Evolutionary conservation across 2,329 filamentous ascomycete genomes (phyloP).

Genomic region (Xylariaceae sp.): DNA sequence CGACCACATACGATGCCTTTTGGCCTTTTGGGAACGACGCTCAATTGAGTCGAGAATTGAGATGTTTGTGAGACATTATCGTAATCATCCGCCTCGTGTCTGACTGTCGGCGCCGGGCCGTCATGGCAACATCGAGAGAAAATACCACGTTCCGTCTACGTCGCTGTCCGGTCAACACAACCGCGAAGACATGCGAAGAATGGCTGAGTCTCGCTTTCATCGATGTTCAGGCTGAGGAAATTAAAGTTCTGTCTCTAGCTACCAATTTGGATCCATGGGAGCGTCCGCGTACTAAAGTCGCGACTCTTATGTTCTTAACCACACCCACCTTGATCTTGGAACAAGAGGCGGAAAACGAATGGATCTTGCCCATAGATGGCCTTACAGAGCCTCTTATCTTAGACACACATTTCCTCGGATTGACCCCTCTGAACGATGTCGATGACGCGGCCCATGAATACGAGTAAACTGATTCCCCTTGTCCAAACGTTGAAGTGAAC

Average conservation of each 20-base stretch:
- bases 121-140: too few species aligned
- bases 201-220: too few species aligned
- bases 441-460: conserved; percentile 11
- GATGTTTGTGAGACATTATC: too few species aligned
- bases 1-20: too few species aligned
- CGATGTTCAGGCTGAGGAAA: conserved; percentile 10
- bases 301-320: conserved; percentile 19
- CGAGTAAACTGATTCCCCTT: conserved; percentile 15
- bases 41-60: too few species aligned
- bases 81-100: too few species aligned
- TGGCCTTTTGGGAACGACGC: too few species aligned
- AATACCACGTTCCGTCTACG: too few species aligned
- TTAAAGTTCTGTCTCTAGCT: conserved; percentile 20
- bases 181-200: too few species aligned
- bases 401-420: conserved; percentile 23
- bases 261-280: conserved; percentile 8
- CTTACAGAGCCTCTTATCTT: conserved; percentile 12
- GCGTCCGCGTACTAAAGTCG: conserved; percentile 15
- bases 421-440: conserved; percentile 23
- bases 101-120: too few species aligned
- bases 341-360: conserved; percentile 1
- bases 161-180: too few species aligned
- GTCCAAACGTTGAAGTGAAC: not conserved
- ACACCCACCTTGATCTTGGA: conserved; percentile 6
- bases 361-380: not conserved